Evolutionary conservation across 371 early-diverging fungal genomes (phyloP), one percentile per base, ranked within the genome.

Genomic region (Gilbertella persicaria): DNA sequence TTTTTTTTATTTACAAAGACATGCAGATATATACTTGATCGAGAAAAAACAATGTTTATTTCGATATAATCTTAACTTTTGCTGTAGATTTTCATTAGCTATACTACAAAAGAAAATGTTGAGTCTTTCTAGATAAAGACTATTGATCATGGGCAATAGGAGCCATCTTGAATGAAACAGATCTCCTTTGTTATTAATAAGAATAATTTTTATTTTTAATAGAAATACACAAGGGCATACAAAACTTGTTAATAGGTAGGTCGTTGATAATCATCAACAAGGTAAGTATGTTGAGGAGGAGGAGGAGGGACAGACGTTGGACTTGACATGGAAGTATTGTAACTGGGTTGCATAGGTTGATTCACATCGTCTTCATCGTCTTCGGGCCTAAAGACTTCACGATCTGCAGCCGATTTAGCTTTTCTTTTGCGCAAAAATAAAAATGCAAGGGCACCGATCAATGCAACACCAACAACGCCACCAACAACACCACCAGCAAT

Each of bases 401-500:
- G 60, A 28, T 70, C 67, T 21, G 45, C 54, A 12, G 50, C 52
- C 13, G 53, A 50, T 39, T 45, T 53, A 19, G 24, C 41, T 2
- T 42, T 60, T 49, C 25, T 53, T 38, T 52, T 45, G 19, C 64
- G 60, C 13, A 65, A n/a, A 6, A 67, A 42, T 0, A 65, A 57
- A 43, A 72, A 72, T 3, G 51, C 56, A 21, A 56, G 8, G 2
- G 54, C 61, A 28, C 56, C 68, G 45, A 71, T 14, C 17, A 71
- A 29, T 19, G 58, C 61, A 14, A 55, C 42, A 17, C 72, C 72
- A 19, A 40, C 68, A 13, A 67, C 61, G 17, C 61, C 72, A 9
- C 72, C 72, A 17, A 71, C 56, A 5, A 65, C 68, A 35, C 64
- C 72, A 30, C 72, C 72, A 24, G 53, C 63, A 36, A 67, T 71